Conservation (phyloP, 257 asterid genomes). For the Nicotiana otophora region DNA sequence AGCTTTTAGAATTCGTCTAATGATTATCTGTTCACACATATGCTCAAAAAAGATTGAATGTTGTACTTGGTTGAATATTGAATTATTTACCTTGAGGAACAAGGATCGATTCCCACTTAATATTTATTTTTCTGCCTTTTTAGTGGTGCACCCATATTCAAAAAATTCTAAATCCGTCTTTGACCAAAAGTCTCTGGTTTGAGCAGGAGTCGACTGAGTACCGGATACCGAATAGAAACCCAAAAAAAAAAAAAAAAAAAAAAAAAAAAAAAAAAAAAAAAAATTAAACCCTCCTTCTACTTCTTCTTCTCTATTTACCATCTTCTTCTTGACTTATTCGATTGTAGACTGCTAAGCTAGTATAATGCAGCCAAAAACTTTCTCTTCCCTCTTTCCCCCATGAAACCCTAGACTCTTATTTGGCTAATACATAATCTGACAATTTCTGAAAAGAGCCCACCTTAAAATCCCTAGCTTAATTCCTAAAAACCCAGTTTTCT, state of each 20-base stretch:
- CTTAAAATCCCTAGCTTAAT: constrained; percentile 13
- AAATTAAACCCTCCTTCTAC: not conserved
- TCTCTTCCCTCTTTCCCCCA: not conserved
- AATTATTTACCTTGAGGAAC: too few species aligned
- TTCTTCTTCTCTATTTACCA: not conserved
- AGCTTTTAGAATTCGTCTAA: too few species aligned
- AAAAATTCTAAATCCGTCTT: too few species aligned
- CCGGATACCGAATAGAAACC: too few species aligned
- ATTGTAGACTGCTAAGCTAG: constrained; percentile 1
- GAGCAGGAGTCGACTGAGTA: too few species aligned
- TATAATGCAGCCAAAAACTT: constrained; percentile 29
- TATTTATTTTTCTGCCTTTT: too few species aligned
- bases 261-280: not conserved
- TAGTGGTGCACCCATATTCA: too few species aligned
- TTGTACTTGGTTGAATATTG: too few species aligned
- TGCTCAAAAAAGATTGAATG: too few species aligned
- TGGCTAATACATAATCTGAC: not conserved
- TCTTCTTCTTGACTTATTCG: constrained; percentile 7
- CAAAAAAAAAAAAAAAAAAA: not conserved
- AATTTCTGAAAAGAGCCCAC: constrained; percentile 5
- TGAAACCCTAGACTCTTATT: constrained; percentile 24
- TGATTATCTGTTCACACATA: too few species aligned
- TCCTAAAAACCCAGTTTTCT: constrained; percentile 11
- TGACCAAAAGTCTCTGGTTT: too few species aligned
- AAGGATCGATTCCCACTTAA: too few species aligned